These are phyloP conservation scores for Choiromyces venosus DNA, from an alignment of 495 filamentous ascomycete genomes.

Conservation along the genomic window DNA sequence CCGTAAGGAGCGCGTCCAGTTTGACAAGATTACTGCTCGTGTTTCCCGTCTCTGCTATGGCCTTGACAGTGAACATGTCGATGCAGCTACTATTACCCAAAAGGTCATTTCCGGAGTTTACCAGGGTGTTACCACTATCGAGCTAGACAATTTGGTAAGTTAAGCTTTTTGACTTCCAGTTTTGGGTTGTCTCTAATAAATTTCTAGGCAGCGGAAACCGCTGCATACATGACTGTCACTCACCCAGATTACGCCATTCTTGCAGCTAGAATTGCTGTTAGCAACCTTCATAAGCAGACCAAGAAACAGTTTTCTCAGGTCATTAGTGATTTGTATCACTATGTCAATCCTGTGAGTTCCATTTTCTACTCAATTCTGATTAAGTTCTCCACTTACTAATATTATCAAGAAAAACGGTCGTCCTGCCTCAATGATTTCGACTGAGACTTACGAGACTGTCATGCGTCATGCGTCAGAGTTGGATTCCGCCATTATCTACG, in stretches of 20 bases:
- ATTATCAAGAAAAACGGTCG: constrained; percentile 61
- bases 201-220: constrained; percentile 87
- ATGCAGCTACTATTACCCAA: constrained; percentile 95
- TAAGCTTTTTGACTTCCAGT: neutral
- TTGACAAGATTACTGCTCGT: constrained; percentile 99
- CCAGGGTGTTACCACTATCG: constrained; percentile 91
- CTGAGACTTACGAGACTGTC: constrained; percentile 79
- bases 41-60: constrained; percentile 97
- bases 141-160: constrained; percentile 92
- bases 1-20: constrained; percentile 99
- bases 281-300: constrained; percentile 99
- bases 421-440: constrained; percentile 84
- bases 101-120: constrained; percentile 99
- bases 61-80: constrained; percentile 91
- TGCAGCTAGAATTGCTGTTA: constrained; percentile 95
- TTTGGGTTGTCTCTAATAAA: constrained; percentile 9
- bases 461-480: constrained; percentile 94
- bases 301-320: constrained; percentile 98
- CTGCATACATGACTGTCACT: constrained; percentile 98
- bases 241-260: constrained; percentile 99
- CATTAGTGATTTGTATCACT: constrained; percentile 87
- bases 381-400: neutral
- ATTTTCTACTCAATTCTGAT: neutral
- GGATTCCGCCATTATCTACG: constrained; percentile 97
- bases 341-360: constrained; percentile 68